Base-by-base conservation (phyloP, 139 green algal genomes). In the Chlorella sp. region DNA sequence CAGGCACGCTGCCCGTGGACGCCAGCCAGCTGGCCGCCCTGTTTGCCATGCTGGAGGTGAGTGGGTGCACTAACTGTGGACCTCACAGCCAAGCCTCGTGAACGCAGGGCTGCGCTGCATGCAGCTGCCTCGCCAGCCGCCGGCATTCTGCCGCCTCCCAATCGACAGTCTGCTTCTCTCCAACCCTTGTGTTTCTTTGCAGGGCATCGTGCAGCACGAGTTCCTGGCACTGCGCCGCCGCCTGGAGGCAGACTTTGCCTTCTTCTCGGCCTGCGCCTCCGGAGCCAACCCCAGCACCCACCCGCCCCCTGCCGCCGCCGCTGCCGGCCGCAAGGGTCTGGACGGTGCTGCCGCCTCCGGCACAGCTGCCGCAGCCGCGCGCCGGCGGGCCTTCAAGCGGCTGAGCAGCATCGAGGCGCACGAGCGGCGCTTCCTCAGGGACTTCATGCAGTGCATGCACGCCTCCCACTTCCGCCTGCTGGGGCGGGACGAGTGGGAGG, bases 231-330 rank as follows among this genome's bases (percentile, higher is more conserved):
- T 67, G 46, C 73, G 46, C 20, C 46, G 46, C 46, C 73, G 48
- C n/a, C 73, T 80, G 32, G 73, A 80, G n/a, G 73, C 14, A 32
- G 73, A 80, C 48, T 80, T 80, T 64, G 73, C 46, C 6, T 38
- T 41, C 44, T 80, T 65, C n/a, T 67, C 46, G 0, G 73, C 73
- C 32, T 60, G 51, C 51, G 51, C 51, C 9, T 60, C 51, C 51
- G 51, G 51, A 20, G 24, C 13, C 51, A 60, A 16, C 51, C 51
- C 51, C 51, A 60, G 51, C 51, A 60, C 51, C 51, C 51, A 60
- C 51, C 51, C 24, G 51, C 28, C 67, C 16, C 36, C 7, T 8
- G 8, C 19, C 41, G 41, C 70, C 41, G 41, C 24, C 30, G 36
- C 69, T 51, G 69, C 32, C 1, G 38, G 36, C 36, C 38, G 32